A percentile compares a stretch with the other conserved stretches of the same genome.
Conservation (phyloP, 1,284 basidiomycete species). For the Ustilago vetiveriae region DNA sequence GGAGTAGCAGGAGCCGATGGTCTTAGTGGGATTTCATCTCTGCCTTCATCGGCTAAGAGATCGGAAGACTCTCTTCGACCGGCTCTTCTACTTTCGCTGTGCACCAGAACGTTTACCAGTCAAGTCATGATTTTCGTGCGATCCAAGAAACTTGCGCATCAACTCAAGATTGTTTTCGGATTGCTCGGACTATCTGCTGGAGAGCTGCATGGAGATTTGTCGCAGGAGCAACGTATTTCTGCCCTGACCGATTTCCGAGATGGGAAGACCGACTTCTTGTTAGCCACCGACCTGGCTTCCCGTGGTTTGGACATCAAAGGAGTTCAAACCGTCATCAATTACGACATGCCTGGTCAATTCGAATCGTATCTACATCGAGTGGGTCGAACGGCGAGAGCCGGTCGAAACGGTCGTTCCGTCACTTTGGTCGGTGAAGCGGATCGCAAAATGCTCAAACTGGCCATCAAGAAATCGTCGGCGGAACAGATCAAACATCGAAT, state of each 20-base stretch:
- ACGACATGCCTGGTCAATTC: slow-evolving; percentile 94
- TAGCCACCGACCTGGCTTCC: slow-evolving; percentile 97
- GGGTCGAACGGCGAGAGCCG: slow-evolving; percentile 70
- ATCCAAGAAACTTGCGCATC: slow-evolving; percentile 97
- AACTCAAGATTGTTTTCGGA: slow-evolving; percentile 91
- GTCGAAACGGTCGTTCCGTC: slow-evolving; percentile 74
- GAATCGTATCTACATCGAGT: slow-evolving; percentile 98
- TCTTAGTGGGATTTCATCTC: slow-evolving; percentile 78
- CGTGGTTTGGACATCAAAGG: slow-evolving; percentile 98
- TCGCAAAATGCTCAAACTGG: slow-evolving; percentile 94
- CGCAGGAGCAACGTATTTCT: slow-evolving; percentile 94
- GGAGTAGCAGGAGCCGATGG: slow-evolving; percentile 69
- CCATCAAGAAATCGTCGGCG: slow-evolving; percentile 85
- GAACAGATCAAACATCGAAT: slow-evolving; percentile 90
- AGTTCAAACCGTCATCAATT: slow-evolving; percentile 95
- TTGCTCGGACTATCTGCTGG: slow-evolving; percentile 86
- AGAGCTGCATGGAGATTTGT: slow-evolving; percentile 95
- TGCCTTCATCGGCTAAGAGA: slow-evolving; percentile 8
- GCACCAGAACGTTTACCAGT: slow-evolving; percentile 83
- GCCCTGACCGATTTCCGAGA: slow-evolving; percentile 84
- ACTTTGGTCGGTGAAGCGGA: slow-evolving; percentile 96
- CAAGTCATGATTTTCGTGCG: slow-evolving; percentile 99
- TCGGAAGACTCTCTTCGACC: slow-evolving; percentile 94
- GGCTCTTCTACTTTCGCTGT: slow-evolving; percentile 87
- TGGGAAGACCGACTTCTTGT: slow-evolving; percentile 81